Base-by-base conservation (phyloP, 352 stramenopile genomes). In the Globisporangium nunn region DNA sequence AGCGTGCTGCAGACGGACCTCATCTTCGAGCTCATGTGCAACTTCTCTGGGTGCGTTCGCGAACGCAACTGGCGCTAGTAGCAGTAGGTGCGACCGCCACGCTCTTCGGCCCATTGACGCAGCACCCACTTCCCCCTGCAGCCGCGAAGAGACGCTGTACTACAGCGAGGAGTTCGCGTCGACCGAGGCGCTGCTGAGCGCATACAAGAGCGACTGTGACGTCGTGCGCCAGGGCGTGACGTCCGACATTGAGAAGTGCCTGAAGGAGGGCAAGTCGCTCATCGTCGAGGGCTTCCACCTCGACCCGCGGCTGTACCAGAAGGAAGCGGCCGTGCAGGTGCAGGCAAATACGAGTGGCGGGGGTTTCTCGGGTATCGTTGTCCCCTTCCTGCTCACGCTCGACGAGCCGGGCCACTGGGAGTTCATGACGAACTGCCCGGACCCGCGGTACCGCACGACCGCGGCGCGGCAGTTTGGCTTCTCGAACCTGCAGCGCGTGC, bases 21-120 rank as follows among this genome's bases (percentile, higher is more conserved):
- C 44, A 95, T 92, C 56, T 92, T 92, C 61, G 85, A 93, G 65
- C 75, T 95, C 49, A 95, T 95, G 85, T 95, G 85, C 67, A 95
- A 95, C 50, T 95, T 95, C 57, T 95, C 85, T 2, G 85, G 82
- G 85, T 95, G 57, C 15, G 46, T 49, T 4, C 6, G 44, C 18
- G 7, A 8, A 6, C 17, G 37, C 35, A 15, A 12, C 10, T 43
- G 10, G 44, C 17, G 23, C 23, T 23, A 23, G 23, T 23, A 23
- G 23, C 1, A 23, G 23, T 23, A 23, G 23, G 23, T 23, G 23
- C 23, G 23, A 23, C 23, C 23, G 23, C 23, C 23, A 23, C 23
- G 0, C 23, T 23, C 23, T 23, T 23, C 23, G 23, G 23, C 23
- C 23, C 23, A 23, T 23, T 23, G 23, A 23, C 23, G 23, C 23